Conservation (phyloP, 441 rosid genomes). For the Theobroma grandiflorum region DNA sequence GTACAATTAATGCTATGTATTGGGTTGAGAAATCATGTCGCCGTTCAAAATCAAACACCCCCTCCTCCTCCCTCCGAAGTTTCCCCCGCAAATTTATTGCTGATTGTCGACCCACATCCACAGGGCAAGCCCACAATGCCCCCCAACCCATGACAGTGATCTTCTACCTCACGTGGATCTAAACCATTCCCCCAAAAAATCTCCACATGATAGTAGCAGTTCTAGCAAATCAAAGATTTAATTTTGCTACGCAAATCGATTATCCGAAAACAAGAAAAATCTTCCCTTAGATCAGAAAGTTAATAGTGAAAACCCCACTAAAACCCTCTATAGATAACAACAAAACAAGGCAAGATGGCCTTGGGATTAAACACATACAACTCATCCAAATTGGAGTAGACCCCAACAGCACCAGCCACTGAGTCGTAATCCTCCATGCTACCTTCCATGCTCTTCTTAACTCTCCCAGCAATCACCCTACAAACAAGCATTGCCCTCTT, state of each 20-base stretch:
- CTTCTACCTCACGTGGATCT: constrained; percentile 12
- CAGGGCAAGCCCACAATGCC: not conserved
- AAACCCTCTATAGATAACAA: constrained; percentile 69
- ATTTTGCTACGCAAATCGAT: constrained; percentile 12
- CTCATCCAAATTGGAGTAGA: constrained; percentile 73
- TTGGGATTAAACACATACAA: constrained; percentile 63
- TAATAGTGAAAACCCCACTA: constrained; percentile 18
- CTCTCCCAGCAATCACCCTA: constrained; percentile 81
- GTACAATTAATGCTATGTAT: constrained; percentile 38
- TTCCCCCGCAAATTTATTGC: constrained; percentile 30
- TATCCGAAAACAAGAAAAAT: constrained; percentile 6
- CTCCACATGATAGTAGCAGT: not conserved
- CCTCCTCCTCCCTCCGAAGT: not conserved
- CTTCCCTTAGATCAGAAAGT: not conserved
- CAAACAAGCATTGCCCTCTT: constrained; percentile 82
- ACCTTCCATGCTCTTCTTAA: constrained; percentile 57
- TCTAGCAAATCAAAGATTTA: constrained; percentile 6
- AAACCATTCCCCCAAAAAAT: not conserved
- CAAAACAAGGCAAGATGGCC: constrained; percentile 84
- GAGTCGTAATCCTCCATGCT: constrained; percentile 67
- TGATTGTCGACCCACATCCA: not conserved
- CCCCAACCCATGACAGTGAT: not conserved
- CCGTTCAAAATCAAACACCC: not conserved
- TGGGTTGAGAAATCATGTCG: constrained; percentile 10
- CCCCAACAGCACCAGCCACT: constrained; percentile 53